A percentile compares a stretch with the other conserved stretches of the same genome.
Evolutionary conservation across 768 basidiomycete genomes (phyloP).

Genomic region (Mycena filopes): DNA sequence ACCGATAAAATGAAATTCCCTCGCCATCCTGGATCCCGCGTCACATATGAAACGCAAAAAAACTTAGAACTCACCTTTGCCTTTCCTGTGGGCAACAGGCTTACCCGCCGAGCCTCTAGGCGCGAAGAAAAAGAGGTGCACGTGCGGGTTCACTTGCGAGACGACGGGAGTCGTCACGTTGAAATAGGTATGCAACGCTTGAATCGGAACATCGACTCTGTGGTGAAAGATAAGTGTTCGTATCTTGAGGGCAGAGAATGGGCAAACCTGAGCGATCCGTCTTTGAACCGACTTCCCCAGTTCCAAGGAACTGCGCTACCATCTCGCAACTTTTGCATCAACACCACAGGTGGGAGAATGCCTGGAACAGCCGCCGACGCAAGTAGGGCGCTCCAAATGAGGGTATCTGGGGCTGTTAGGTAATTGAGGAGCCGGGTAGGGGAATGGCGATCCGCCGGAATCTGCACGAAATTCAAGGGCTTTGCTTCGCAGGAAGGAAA

Average conservation of each 20-base stretch:
- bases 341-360: slow-evolving; percentile 92
- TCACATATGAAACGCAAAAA: neutral
- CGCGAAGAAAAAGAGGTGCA: slow-evolving; percentile 96
- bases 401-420: slow-evolving; percentile 92
- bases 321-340: slow-evolving; percentile 90
- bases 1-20: slow-evolving; percentile 92
- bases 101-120: slow-evolving; percentile 89
- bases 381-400: slow-evolving; percentile 83
- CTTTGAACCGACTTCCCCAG: slow-evolving; percentile 94
- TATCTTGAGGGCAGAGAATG: slow-evolving; percentile 22
- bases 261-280: slow-evolving; percentile 84
- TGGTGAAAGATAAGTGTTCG: slow-evolving; percentile 7
- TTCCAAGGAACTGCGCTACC: slow-evolving; percentile 91
- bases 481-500: no score
- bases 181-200: slow-evolving; percentile 88
- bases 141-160: slow-evolving; percentile 78
- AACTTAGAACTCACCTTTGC: slow-evolving; percentile 68
- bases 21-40: slow-evolving; percentile 75
- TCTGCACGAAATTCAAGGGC: no score
- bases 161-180: slow-evolving; percentile 53
- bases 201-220: slow-evolving; percentile 95
- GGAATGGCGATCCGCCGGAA: no score
- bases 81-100: slow-evolving; percentile 94
- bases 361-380: slow-evolving; percentile 97
- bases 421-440: slow-evolving; percentile 97